These are phyloP conservation scores for Lavandula angustifolia DNA, from an alignment of 257 asterid species.

Conservation along the genomic window DNA sequence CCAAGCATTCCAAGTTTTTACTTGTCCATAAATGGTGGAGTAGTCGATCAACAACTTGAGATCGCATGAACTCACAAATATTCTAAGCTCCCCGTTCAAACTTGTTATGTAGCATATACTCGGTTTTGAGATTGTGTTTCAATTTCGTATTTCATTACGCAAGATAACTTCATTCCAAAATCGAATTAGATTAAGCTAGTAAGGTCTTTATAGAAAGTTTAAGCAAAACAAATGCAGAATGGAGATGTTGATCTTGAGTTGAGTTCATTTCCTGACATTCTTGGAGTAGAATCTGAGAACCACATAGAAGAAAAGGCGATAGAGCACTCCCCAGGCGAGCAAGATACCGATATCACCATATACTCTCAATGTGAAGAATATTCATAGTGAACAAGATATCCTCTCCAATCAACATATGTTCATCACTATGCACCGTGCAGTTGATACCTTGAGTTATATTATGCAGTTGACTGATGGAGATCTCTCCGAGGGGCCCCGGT, in stretches of 20 bases:
- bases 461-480: conserved; percentile 63
- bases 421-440: conserved; percentile 29
- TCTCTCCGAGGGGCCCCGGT: conserved; percentile 79
- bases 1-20: conserved; percentile 54
- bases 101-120: neutral
- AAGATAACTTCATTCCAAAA: conserved; percentile 4
- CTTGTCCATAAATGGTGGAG: conserved; percentile 41
- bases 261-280: conserved; percentile 55
- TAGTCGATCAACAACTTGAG: conserved; percentile 42
- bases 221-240: conserved; percentile 7
- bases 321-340: conserved; percentile 67
- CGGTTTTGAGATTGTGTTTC: no score
- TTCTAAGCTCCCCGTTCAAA: neutral
- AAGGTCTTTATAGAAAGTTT: conserved; percentile 11
- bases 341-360: conserved; percentile 62
- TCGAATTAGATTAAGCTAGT: neutral
- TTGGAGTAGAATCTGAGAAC: conserved; percentile 67
- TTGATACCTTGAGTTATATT: conserved; percentile 31
- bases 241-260: neutral
- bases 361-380: conserved; percentile 47
- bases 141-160: neutral
- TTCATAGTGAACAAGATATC: conserved; percentile 68
- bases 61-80: conserved; percentile 40
- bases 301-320: conserved; percentile 57
- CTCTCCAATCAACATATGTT: conserved; percentile 56